phyloP scores from a whole-genome alignment of 2,329 filamentous ascomycete genomes.

The Neopestalotiopsis sp. region DNA sequence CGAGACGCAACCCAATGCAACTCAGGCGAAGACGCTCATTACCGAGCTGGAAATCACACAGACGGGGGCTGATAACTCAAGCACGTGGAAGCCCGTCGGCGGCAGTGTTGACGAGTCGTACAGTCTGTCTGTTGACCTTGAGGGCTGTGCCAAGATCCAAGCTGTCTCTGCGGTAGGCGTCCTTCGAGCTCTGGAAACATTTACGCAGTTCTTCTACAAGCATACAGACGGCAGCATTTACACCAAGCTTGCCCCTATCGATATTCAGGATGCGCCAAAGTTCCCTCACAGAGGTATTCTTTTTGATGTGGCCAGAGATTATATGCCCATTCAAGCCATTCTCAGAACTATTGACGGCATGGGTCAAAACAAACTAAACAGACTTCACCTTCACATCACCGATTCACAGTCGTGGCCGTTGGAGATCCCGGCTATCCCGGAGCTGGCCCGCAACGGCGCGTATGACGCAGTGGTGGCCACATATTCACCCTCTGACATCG shows the following conservation, averaged over 20 bases:
- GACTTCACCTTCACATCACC: slow-evolving; percentile 80
- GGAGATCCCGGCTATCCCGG: slow-evolving; percentile 76
- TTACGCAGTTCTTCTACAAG: slow-evolving; percentile 79
- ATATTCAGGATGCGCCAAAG: slow-evolving; percentile 73
- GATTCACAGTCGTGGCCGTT: slow-evolving; percentile 88
- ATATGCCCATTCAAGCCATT: slow-evolving; percentile 70
- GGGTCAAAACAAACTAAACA: slow-evolving; percentile 82
- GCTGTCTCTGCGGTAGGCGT: slow-evolving; percentile 73
- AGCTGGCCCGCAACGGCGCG: slow-evolving; percentile 74
- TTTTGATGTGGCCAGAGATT: slow-evolving; percentile 78
- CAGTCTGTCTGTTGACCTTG: slow-evolving; percentile 61
- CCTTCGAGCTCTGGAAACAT: slow-evolving; percentile 75
- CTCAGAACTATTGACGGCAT: slow-evolving; percentile 77
- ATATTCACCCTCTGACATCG: slow-evolving; percentile 71
- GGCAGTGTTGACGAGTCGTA: slow-evolving; percentile 79
- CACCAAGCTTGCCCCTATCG: slow-evolving; percentile 72
- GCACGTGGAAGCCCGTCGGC: slow-evolving; percentile 63
- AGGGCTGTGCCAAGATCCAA: slow-evolving; percentile 65
- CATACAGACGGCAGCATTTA: slow-evolving; percentile 70
- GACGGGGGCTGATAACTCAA: slow-evolving; percentile 55
- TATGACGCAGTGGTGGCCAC: slow-evolving; percentile 66
- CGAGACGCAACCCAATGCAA: slow-evolving; percentile 65
- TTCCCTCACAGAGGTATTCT: slow-evolving; percentile 81
- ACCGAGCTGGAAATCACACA: slow-evolving; percentile 67
- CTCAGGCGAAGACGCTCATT: slow-evolving; percentile 53